A percentile compares a stretch with the other conserved stretches of the same genome.
Evolutionary conservation across 352 stramenopile species (phyloP).

Genomic region (Hyaloperonospora brassicae): DNA sequence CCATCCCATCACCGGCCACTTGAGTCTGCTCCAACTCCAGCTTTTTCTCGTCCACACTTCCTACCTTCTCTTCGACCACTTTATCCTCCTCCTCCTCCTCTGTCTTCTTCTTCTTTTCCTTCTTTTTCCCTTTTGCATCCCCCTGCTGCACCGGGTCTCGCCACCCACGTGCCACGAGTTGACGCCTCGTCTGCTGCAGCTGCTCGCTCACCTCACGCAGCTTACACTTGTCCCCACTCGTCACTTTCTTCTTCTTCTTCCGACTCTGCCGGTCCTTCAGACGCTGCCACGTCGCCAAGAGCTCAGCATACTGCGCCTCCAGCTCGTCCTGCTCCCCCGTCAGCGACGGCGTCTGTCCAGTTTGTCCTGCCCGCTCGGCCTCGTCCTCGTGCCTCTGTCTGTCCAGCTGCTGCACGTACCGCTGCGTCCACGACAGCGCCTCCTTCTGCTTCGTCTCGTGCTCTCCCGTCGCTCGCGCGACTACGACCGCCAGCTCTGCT

Average conservation of each 20-base stretch:
- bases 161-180: slow-evolving; percentile 38
- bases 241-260: slow-evolving; percentile 38
- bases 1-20: no score
- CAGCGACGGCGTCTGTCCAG: slow-evolving; percentile 31
- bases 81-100: slow-evolving; percentile 25
- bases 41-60: no score
- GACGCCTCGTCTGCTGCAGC: slow-evolving; percentile 33
- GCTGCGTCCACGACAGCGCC: slow-evolving; percentile 66
- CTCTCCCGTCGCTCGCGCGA: slow-evolving; percentile 2
- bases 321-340: no score
- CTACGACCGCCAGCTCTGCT: not conserved
- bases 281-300: slow-evolving; percentile 31
- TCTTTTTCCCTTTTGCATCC: slow-evolving; percentile 33
- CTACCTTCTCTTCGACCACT: no score
- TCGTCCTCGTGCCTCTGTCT: slow-evolving; percentile 36
- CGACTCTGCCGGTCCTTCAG: slow-evolving; percentile 48
- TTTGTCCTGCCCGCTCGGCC: slow-evolving; percentile 30
- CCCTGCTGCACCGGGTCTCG: slow-evolving; percentile 35
- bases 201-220: slow-evolving; percentile 33
- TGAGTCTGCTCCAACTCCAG: no score
- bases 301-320: slow-evolving; percentile 36
- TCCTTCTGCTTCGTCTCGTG: slow-evolving; percentile 19
- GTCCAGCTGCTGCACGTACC: slow-evolving; percentile 59
- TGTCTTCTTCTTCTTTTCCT: slow-evolving; percentile 28
- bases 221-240: slow-evolving; percentile 27